Percentiles rank a stretch among this genome's conserved stretches.
Evolutionary conservation across 352 stramenopile species (phyloP).

Genomic region (Phytophthora hibernalis): DNA sequence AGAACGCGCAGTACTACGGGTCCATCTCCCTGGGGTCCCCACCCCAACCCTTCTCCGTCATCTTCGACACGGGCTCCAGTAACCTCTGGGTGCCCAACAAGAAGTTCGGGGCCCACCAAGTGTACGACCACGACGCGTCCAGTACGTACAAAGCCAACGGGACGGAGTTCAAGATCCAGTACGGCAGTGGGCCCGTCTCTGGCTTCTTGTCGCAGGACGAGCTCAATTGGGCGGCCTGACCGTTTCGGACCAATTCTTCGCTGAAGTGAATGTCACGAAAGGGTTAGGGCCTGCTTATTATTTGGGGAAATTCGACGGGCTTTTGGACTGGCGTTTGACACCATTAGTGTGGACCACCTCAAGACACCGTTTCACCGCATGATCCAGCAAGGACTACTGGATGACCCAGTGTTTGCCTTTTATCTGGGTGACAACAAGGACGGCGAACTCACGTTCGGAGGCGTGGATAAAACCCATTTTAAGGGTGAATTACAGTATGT

Average conservation of each 20-base stretch:
- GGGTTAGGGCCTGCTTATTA: slow-evolving; percentile 95
- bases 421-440: slow-evolving; percentile 93
- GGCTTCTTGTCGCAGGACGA: slow-evolving; percentile 93
- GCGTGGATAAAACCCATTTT: slow-evolving; percentile 91
- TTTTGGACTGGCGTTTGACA: slow-evolving; percentile 97
- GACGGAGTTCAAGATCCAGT: slow-evolving; percentile 95
- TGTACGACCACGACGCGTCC: slow-evolving; percentile 92
- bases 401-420: slow-evolving; percentile 96
- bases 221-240: slow-evolving; percentile 70
- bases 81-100: slow-evolving; percentile 96
- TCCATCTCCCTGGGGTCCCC: slow-evolving; percentile 92
- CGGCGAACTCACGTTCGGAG: slow-evolving; percentile 84
- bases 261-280: slow-evolving; percentile 96
- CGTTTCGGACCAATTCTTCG: slow-evolving; percentile 92
- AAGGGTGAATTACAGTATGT: slow-evolving; percentile 94
- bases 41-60: slow-evolving; percentile 93
- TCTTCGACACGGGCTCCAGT: slow-evolving; percentile 97
- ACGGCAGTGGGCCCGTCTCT: slow-evolving; percentile 93
- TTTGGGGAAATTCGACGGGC: slow-evolving; percentile 98
- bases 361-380: slow-evolving; percentile 95
- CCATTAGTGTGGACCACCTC: slow-evolving; percentile 92
- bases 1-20: slow-evolving; percentile 96
- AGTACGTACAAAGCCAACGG: slow-evolving; percentile 92
- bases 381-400: slow-evolving; percentile 87
- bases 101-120: slow-evolving; percentile 71